Conservation (phyloP, 371 early-diverging fungal species). For the Smittium culicis region DNA sequence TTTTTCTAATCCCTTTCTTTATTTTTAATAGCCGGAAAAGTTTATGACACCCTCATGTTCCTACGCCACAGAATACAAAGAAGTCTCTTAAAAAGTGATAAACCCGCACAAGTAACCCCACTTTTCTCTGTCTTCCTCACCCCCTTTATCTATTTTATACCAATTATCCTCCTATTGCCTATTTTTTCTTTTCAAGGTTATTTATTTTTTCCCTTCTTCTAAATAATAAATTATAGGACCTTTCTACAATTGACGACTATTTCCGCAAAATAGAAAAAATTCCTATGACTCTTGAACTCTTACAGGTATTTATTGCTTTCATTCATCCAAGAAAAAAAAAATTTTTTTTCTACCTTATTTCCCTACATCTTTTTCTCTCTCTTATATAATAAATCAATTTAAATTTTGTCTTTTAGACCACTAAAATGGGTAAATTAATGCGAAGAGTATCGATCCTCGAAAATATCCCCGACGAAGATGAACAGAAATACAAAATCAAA, state of each 20-base stretch:
- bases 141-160: not conserved
- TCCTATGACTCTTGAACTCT: slow-evolving; percentile 32
- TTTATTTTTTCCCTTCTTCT: no score
- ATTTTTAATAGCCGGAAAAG: slow-evolving; percentile 1
- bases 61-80: not conserved
- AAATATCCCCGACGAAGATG: slow-evolving; percentile 19
- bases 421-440: slow-evolving; percentile 34
- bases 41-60: not conserved
- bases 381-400: not conserved
- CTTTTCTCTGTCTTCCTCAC: not conserved
- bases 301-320: no score
- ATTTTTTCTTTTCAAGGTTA: no score
- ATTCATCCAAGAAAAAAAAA: not conserved
- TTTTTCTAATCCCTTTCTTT: not conserved
- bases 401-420: slow-evolving; percentile 16
- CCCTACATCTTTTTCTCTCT: not conserved
- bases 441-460: slow-evolving; percentile 25
- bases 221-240: slow-evolving; percentile 17
- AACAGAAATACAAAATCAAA: slow-evolving; percentile 26
- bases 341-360: slow-evolving; percentile 4
- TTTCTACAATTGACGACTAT: slow-evolving; percentile 22
- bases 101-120: not conserved
- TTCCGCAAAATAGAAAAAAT: slow-evolving; percentile 29
- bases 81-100: not conserved
- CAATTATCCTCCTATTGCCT: no score